Evolutionary conservation across 495 filamentous ascomycete genomes (phyloP).

Genomic region (Penicillium macrosclerotiorum): DNA sequence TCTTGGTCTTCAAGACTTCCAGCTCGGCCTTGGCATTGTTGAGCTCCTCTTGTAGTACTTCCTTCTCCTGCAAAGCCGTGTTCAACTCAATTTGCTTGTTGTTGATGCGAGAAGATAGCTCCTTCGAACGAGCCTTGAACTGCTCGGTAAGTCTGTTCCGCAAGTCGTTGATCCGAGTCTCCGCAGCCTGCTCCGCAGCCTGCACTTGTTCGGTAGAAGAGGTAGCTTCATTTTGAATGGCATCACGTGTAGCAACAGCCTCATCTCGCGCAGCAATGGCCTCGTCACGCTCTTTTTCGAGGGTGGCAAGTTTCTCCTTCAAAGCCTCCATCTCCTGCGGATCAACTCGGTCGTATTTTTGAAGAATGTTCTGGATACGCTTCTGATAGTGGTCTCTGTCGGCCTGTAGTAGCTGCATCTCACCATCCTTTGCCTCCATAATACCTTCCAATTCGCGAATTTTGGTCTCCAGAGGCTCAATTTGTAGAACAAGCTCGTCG

Average conservation of each 20-base stretch:
- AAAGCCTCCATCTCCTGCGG: conserved; percentile 86
- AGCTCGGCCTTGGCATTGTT: conserved; percentile 44
- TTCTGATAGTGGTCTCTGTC: conserved; percentile 92
- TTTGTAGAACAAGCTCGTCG: conserved; percentile 67
- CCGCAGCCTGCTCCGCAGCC: conserved; percentile 29
- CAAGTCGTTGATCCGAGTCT: conserved; percentile 39
- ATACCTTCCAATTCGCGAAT: conserved; percentile 79
- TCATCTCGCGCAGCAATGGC: conserved; percentile 44
- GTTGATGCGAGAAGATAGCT: conserved; percentile 48
- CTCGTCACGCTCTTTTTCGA: conserved; percentile 72
- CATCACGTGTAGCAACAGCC: conserved; percentile 53
- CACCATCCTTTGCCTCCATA: conserved; percentile 73
- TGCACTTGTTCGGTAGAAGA: conserved; percentile 50
- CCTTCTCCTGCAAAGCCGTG: conserved; percentile 48
- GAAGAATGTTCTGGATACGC: conserved; percentile 87
- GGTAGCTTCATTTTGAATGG: conserved; percentile 53
- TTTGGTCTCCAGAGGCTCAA: conserved; percentile 77
- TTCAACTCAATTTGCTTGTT: conserved; percentile 48
- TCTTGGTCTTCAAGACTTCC: conserved; percentile 35
- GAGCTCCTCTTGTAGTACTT: conserved; percentile 46
- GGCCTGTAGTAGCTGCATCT: conserved; percentile 79
- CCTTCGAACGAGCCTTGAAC: conserved; percentile 57
- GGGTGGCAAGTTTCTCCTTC: conserved; percentile 61
- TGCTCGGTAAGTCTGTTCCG: conserved; percentile 56
- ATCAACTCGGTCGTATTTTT: conserved; percentile 93